phyloP scores from a whole-genome alignment of 176 grass and related monocot species.

The Puccinellia tenuiflora region DNA sequence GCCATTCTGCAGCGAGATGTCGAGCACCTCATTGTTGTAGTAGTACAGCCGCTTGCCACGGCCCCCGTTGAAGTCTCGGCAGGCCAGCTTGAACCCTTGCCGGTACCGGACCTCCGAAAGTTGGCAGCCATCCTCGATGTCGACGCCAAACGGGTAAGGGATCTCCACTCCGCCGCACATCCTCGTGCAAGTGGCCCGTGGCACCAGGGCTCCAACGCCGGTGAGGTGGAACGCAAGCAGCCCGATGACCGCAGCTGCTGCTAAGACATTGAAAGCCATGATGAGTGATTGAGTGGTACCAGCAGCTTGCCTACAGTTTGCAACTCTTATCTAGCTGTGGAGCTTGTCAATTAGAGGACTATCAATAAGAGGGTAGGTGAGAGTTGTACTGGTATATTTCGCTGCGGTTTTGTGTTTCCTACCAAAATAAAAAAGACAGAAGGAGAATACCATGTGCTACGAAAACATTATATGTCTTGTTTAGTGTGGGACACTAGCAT shows the following conservation, averaged over 20 bases:
- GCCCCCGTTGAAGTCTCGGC: neutral
- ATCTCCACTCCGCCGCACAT: neutral
- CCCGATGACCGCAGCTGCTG: neutral
- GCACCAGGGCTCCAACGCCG: neutral
- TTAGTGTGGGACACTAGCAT: too few species aligned
- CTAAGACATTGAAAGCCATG: neutral
- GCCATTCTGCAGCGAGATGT: neutral
- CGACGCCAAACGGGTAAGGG: neutral
- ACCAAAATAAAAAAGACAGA: too few species aligned
- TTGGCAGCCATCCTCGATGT: neutral
- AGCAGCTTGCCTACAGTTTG: neutral
- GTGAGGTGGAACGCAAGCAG: neutral
- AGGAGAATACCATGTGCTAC: too few species aligned
- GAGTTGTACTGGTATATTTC: too few species aligned
- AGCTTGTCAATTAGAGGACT: neutral
- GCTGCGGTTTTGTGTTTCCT: too few species aligned
- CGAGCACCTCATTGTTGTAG: neutral
- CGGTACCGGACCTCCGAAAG: neutral
- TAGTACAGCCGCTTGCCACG: neutral
- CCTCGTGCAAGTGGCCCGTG: neutral
- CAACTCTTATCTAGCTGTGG: neutral
- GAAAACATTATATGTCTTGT: too few species aligned
- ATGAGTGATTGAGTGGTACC: neutral
- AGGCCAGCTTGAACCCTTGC: neutral
- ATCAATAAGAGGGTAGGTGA: neutral